These are phyloP conservation scores for Patellaria atrata DNA, from an alignment of 495 filamentous ascomycete species.

Conservation along the genomic window DNA sequence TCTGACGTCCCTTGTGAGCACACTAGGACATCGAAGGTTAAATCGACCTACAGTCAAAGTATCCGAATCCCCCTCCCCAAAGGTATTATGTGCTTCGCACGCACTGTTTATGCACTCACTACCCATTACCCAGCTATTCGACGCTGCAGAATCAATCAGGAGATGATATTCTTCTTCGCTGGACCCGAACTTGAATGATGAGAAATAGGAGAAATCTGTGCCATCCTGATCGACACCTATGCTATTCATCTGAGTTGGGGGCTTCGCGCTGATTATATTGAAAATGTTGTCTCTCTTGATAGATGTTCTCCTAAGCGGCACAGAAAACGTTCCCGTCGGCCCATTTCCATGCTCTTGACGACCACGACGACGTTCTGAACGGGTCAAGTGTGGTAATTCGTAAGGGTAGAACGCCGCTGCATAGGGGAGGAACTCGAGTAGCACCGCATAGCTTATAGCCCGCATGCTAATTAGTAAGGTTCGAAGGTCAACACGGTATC, in stretches of 20 bases:
- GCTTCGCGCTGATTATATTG: constrained; percentile 38
- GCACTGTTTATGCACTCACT: constrained; percentile 43
- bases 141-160: constrained; percentile 65
- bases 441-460: too few species aligned
- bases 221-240: constrained; percentile 60
- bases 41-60: constrained; percentile 7
- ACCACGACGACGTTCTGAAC: constrained; percentile 1
- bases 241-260: constrained; percentile 40
- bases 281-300: constrained; percentile 29
- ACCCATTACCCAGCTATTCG: constrained; percentile 66
- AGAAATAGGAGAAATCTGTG: constrained; percentile 65
- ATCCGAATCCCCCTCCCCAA: constrained; percentile 43
- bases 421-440: neutral
- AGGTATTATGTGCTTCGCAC: constrained; percentile 52
- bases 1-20: constrained; percentile 13
- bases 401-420: neutral
- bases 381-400: neutral
- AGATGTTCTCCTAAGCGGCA: constrained; percentile 12
- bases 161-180: constrained; percentile 49
- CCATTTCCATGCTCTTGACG: neutral
- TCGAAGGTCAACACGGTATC: constrained; percentile 14
- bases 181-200: constrained; percentile 51
- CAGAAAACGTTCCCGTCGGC: constrained; percentile 1
- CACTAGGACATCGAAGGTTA: neutral
- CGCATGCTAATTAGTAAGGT: constrained; percentile 9